Percentiles rank a stretch among this genome's conserved stretches.
phyloP scores from a whole-genome alignment of 805 yeast species.

The Starmerella floris region DNA sequence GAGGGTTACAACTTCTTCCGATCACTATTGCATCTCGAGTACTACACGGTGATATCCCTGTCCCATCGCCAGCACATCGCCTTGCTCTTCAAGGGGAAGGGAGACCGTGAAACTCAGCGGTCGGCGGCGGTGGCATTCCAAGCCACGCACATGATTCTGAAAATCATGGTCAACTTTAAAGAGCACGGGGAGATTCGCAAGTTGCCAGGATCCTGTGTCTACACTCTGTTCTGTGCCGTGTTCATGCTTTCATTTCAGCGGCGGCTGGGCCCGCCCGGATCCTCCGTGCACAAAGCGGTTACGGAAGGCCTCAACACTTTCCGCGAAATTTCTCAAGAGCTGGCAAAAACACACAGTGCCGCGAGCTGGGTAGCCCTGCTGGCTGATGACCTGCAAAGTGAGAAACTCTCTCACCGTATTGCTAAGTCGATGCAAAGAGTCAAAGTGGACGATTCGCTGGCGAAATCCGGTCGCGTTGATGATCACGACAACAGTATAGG shows the following conservation, averaged over 20 bases:
- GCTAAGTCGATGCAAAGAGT: not conserved
- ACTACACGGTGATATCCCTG: conserved; percentile 58
- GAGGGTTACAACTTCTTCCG: conserved; percentile 39
- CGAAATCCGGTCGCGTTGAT: too few relatives aligned
- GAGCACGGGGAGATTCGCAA: conserved; percentile 38
- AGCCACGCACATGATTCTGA: conserved; percentile 63
- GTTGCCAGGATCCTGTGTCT: conserved; percentile 48
- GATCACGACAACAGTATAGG: too few relatives aligned
- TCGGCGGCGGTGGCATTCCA: conserved; percentile 61
- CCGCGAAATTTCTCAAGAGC: conserved; percentile 26
- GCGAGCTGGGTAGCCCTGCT: conserved; percentile 12
- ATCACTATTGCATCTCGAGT: conserved; percentile 50
- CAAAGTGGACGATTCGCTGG: not conserved
- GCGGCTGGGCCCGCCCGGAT: conserved; percentile 29
- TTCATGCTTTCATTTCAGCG: conserved; percentile 62
- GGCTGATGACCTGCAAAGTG: conserved; percentile 3
- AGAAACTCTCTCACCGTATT: not conserved
- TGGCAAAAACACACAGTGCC: conserved; percentile 10
- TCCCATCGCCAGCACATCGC: conserved; percentile 53
- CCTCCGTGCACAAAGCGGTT: conserved; percentile 28
- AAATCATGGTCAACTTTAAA: conserved; percentile 44
- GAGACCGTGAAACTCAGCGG: conserved; percentile 16
- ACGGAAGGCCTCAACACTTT: conserved; percentile 28
- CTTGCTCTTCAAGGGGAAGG: conserved; percentile 18
- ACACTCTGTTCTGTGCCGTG: conserved; percentile 49